Conservation (phyloP, 306 rosid genomes). For the Prunus mongolica region DNA sequence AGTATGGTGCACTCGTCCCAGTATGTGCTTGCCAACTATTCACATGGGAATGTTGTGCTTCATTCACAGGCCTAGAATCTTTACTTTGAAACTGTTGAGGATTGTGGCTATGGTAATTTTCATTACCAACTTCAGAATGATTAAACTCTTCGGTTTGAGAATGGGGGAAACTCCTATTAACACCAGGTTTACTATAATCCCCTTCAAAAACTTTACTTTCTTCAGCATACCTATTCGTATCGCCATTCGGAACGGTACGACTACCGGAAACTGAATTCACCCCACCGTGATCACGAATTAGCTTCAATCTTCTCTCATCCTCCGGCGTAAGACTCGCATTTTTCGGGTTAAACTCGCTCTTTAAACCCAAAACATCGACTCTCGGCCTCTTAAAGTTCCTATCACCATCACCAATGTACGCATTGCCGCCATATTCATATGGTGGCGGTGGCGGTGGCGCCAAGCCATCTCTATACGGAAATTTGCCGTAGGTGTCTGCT, state of each 20-base stretch:
- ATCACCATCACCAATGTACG: slow-evolving; percentile 34
- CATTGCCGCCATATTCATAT: slow-evolving; percentile 27
- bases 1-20: slow-evolving; percentile 16
- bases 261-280: neutral
- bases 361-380: slow-evolving; percentile 36
- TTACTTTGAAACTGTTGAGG: neutral
- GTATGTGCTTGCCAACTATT: neutral
- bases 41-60: slow-evolving; percentile 10
- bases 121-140: neutral
- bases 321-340: slow-evolving; percentile 28
- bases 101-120: too few species aligned
- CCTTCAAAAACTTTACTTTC: slow-evolving; percentile 9
- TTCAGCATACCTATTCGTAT: neutral
- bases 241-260: slow-evolving; percentile 1
- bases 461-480: slow-evolving; percentile 17
- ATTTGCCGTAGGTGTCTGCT: slow-evolving; percentile 17
- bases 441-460: slow-evolving; percentile 16
- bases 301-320: slow-evolving; percentile 64
- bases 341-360: slow-evolving; percentile 14
- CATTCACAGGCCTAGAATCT: slow-evolving; percentile 14
- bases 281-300: slow-evolving; percentile 85
- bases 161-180: too few species aligned
- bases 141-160: too few species aligned
- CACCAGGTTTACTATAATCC: too few species aligned
- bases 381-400: slow-evolving; percentile 61